A percentile compares a stretch with the other conserved stretches of the same genome.
Evolutionary conservation across 371 early-diverging fungal species (phyloP).

Genomic region (Mortierella sp.): DNA sequence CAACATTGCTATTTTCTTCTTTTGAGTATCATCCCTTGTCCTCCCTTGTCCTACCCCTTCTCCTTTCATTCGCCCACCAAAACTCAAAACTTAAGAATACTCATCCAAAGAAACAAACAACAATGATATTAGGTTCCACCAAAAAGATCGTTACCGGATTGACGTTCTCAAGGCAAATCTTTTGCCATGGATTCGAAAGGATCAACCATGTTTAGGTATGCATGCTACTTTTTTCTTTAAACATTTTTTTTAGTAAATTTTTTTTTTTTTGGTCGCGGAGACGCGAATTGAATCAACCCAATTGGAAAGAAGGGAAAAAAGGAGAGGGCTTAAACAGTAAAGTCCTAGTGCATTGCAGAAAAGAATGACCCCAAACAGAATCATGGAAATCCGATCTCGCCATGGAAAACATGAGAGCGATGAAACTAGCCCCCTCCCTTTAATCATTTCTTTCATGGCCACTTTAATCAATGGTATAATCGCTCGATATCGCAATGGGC

Average conservation of each 20-base stretch:
- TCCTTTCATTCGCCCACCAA: too few species aligned
- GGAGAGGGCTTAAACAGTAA: slow-evolving; percentile 15
- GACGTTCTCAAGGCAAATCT: slow-evolving; percentile 49
- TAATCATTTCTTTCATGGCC: too few species aligned
- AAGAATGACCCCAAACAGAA: background rate
- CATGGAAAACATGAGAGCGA: background rate
- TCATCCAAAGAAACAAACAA: background rate
- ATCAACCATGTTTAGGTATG: slow-evolving; percentile 51
- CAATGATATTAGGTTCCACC: slow-evolving; percentile 41
- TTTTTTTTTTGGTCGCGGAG: background rate
- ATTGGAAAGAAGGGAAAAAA: background rate
- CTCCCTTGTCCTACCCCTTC: background rate
- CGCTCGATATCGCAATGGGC: too few species aligned
- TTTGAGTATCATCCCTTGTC: background rate
- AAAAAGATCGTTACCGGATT: slow-evolving; percentile 51
- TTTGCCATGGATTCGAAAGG: slow-evolving; percentile 49
- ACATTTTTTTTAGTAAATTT: background rate
- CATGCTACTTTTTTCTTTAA: background rate
- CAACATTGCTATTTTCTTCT: slow-evolving; percentile 1
- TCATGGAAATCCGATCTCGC: background rate
- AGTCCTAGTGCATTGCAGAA: background rate
- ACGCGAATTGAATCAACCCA: background rate
- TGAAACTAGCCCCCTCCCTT: background rate
- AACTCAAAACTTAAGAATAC: background rate
- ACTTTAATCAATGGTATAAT: background rate